Evolutionary conservation across 2,329 filamentous ascomycete genomes (phyloP).

Genomic region (Aspergillus bombycis): DNA sequence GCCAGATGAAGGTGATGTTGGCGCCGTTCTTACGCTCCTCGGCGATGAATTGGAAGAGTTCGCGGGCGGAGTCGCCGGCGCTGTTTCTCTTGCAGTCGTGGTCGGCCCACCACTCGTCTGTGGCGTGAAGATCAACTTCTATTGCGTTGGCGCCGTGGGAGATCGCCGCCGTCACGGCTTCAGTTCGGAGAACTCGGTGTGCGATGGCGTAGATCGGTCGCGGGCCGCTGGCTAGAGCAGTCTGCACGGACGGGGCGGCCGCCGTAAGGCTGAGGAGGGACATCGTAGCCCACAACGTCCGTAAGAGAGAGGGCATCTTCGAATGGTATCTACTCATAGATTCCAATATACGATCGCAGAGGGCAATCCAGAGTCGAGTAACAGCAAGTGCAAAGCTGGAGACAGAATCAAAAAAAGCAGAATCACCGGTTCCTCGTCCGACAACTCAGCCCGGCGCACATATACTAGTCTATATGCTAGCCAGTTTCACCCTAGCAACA

Average conservation of each 20-base stretch:
- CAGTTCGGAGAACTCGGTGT: slow-evolving; percentile 31
- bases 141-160: slow-evolving; percentile 24
- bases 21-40: slow-evolving; percentile 7
- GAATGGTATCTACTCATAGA: not conserved
- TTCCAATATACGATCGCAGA: not conserved
- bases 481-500: not conserved
- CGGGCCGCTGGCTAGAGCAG: slow-evolving; percentile 35
- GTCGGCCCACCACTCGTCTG: slow-evolving; percentile 23
- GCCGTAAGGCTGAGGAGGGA: not conserved
- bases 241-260: not conserved
- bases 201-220: slow-evolving; percentile 42
- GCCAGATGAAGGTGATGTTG: slow-evolving; percentile 24
- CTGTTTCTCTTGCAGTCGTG: slow-evolving; percentile 16
- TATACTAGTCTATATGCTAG: not conserved
- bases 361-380: not conserved
- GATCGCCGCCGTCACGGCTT: slow-evolving; percentile 17
- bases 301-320: not conserved
- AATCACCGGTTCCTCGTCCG: too few species aligned
- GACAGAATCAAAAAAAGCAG: not conserved
- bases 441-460: not conserved
- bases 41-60: slow-evolving; percentile 21
- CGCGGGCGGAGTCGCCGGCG: slow-evolving; percentile 6
- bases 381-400: not conserved
- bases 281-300: not conserved
- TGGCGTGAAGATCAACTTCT: slow-evolving; percentile 23